Evolutionary conservation across 1,139 yeast species (phyloP), one percentile per base, ranked within the genome.

Genomic region (Sugiyamaella sp.): DNA sequence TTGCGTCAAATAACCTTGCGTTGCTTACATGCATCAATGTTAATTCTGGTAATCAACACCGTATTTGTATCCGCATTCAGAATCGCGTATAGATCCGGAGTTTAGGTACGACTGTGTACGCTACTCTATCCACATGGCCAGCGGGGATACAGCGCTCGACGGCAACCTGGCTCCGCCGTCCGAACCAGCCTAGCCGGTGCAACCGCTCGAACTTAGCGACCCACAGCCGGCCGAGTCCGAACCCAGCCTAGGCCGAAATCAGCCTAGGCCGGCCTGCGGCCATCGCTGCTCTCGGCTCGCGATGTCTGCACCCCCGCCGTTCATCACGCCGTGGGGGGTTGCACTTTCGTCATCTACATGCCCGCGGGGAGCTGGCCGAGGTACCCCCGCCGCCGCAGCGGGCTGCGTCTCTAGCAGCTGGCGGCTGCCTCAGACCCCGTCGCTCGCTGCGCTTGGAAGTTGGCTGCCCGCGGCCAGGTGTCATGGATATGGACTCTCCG

Each of bases 1-100:
- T 29, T 29, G 14, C 35, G n/a, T 12, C 16, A 39, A 39, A 39
- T 39, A 39, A 39, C 24, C 43, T 39, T 22, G 43, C 43, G 29
- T 39, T 10, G 43, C 19, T 8, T 39, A 16, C 3, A 39, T 39
- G 17, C 29, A 5, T 19, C 17, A 39, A n/a, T 39, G 27, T 39
- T n/a, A 21, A 39, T 20, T 39, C 12, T 4, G 43, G 35, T 14
- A 29, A 39, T 20, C 22, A 5, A n/a, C 43, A 39, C n/a, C 43
- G 43, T 39, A 39, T 39, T 39, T 19, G 8, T 21, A 12, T 29
- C 35, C 35, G 35, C 35, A 29, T 29, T 29, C n/a, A 29, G 35
- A 29, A 29, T 29, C 35, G 35, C 35, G 35, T 29, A 29, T 29
- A 29, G 35, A 25, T 10, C 35, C 35, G 35, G 35, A 8, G 35